Evolutionary conservation across 2,329 filamentous ascomycete species (phyloP).

Genomic region (Aureobasidium subglaciale): DNA sequence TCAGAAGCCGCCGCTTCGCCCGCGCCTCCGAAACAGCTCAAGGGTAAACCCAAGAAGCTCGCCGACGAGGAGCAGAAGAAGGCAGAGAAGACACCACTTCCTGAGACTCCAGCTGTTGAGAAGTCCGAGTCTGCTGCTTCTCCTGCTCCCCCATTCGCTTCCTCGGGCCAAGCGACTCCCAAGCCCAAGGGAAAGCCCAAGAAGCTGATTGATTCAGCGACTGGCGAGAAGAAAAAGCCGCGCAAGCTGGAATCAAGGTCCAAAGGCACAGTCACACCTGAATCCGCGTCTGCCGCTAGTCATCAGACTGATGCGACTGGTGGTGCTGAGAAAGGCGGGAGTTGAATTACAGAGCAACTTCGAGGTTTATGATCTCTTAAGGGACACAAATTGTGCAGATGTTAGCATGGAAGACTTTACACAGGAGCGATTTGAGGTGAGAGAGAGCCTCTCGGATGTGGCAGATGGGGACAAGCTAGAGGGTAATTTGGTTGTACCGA

Average conservation of each 20-base stretch:
- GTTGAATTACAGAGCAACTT: conserved; percentile 7
- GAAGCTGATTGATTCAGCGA: conserved; percentile 8
- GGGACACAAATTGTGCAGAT: too few species aligned
- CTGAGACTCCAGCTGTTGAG: background rate
- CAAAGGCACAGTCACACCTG: background rate
- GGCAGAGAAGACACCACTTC: background rate
- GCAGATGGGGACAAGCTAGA: background rate
- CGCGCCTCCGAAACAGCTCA: background rate
- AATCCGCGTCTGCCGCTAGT: conserved; percentile 1
- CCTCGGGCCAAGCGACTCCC: background rate
- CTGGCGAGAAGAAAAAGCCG: conserved; percentile 13
- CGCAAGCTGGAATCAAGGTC: conserved; percentile 1
- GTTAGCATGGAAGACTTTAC: too few species aligned
- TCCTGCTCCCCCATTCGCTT: background rate
- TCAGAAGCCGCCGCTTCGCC: background rate
- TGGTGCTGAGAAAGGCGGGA: background rate
- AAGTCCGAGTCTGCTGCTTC: conserved; percentile 1
- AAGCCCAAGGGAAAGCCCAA: conserved; percentile 11
- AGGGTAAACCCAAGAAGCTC: conserved; percentile 6
- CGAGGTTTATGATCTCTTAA: background rate
- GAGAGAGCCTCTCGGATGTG: background rate
- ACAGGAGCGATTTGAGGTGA: background rate
- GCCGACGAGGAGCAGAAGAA: conserved; percentile 7
- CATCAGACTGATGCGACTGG: background rate
- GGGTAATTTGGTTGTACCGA: too few species aligned